A percentile compares a stretch with the other conserved stretches of the same genome.
These are phyloP conservation scores for Pleurotus giganteus DNA, from an alignment of 768 basidiomycete species.

Conservation along the genomic window DNA sequence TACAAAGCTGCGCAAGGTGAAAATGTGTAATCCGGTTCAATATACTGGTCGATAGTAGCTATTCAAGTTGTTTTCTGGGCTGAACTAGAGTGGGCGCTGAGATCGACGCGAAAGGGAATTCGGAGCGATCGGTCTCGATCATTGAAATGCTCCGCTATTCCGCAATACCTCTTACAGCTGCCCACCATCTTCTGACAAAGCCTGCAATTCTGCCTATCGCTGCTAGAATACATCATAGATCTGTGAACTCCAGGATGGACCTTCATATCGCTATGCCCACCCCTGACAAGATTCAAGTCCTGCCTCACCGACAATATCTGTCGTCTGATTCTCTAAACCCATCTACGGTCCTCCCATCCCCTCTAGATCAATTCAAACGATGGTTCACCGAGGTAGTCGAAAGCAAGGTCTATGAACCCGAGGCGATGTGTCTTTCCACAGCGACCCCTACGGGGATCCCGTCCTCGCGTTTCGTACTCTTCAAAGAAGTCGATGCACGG, in stretches of 20 bases:
- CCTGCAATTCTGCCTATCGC: too few relatives aligned
- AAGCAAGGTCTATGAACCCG: constrained; percentile 77
- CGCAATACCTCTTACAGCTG: too few relatives aligned
- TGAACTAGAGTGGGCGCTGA: too few relatives aligned
- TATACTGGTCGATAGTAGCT: too few relatives aligned
- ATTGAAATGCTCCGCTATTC: background rate
- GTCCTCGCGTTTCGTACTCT: constrained; percentile 84
- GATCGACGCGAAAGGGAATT: background rate
- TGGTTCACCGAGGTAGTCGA: constrained; percentile 79
- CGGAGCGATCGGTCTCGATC: background rate
- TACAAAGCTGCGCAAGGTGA: constrained; percentile 40
- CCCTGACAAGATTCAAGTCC: constrained; percentile 61
- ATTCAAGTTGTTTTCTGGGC: too few relatives aligned
- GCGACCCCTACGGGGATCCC: constrained; percentile 72
- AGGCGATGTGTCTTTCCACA: constrained; percentile 83
- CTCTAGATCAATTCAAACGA: constrained; percentile 78
- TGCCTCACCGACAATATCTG: constrained; percentile 75
- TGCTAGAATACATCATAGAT: too few relatives aligned
- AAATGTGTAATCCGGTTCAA: constrained; percentile 6
- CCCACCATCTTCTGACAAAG: too few relatives aligned
- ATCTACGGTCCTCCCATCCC: constrained; percentile 55
- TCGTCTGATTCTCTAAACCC: constrained; percentile 65
- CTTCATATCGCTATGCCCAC: constrained; percentile 42
- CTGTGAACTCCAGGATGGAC: constrained; percentile 28
- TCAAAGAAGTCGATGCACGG: constrained; percentile 83